Evolutionary conservation across 1,139 yeast genomes (phyloP), one percentile per base, ranked within the genome.

Genomic region (Blastobotrys serpentis): DNA sequence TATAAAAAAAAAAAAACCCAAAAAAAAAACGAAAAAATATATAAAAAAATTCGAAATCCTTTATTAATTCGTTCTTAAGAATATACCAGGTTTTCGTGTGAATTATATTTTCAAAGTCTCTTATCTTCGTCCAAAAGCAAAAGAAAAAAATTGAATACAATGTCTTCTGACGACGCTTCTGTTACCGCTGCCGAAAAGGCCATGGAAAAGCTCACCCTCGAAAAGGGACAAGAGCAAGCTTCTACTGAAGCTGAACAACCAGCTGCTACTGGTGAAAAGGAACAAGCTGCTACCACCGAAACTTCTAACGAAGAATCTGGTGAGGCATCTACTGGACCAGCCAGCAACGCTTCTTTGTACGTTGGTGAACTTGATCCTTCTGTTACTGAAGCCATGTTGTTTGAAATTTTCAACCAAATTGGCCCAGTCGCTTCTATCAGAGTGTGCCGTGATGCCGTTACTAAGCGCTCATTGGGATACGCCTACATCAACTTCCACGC

Each of bases 401-500:
- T 87, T 70, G 98, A 92, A 76, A 77, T 90, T 65, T 92, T 92
- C 78, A 86, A 95, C 61, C 92, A 89, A 66, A 79, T 92, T 64
- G 98, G 98, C 60, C 92, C 89, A 67, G 98, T 92, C 56, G 83
- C 97, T 37, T 87, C 97, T 55, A 90, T 92, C 71, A 89, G 98
- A 76, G 97, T 92, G 58, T 92, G 99, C 78, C 92, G 99, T 76
- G 98, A 92, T 70, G 96, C 98, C 59, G 87, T 92, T 61, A 82
- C 98, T 70, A 88, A 92, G 78, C 89, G 90, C 69, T 90, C 98
- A 56, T 82, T 92, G 63, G 98, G 99, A 67, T 94, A 92, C 73
- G 98, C 98, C 66, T 92, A 92, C 75, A 97, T 94, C 66, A 92
- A 92, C 85, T 92, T 77, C 84, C 92, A 86, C 78, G 82, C 84